Evolutionary conservation across 768 basidiomycete genomes (phyloP), one percentile per base, ranked within the genome.

Genomic region (Tephrocybe sp.): DNA sequence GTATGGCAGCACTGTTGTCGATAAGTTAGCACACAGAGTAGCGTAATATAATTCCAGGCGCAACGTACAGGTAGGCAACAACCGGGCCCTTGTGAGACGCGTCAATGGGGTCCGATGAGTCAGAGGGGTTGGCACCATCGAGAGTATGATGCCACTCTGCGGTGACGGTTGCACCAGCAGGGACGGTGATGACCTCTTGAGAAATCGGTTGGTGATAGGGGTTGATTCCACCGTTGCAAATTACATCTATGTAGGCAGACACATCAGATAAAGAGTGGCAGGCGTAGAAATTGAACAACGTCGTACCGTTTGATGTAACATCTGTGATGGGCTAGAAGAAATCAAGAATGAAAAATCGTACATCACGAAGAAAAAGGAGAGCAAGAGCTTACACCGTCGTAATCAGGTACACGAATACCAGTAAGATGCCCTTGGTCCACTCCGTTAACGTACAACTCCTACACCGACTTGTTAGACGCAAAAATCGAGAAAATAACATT

Each of bases 161-260:
- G 10, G 77, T 77, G 16, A 82, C 72, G 47, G 68, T 66, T 4
- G 77, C 66, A 18, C 81, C 80, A 54, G 80, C 81, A 0, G 80
- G 65, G 10, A 79, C 76, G 11, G 66, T 64, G 57, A 82, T 78
- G 30, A 78, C 58, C 1, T 64, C 65, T 18, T 61, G 63, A 4
- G 76, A 78, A 12, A 79, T 59, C 9, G 77, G 78, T 50, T 68
- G 64, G 42, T 71, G 70, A 60, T 77, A 79, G 2, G 77, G 78
- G 59, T 80, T 81, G 55, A 78, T 77, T 11, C 78, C 79, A 22
- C 80, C 78, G 44, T 83, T 83, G 71, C 81, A 82, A 49, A 81
- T 82, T 29, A 74, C 43, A 56, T 75, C 59, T 57, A 21, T 22
- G 9, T 9, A 4, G 19, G 7, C 4, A n/a, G 21, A 18, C 15